Percentiles rank a stretch among this genome's conserved stretches.
Evolutionary conservation across 176 grass and related monocot species (phyloP).

Genomic region (Cenchrus americanus): DNA sequence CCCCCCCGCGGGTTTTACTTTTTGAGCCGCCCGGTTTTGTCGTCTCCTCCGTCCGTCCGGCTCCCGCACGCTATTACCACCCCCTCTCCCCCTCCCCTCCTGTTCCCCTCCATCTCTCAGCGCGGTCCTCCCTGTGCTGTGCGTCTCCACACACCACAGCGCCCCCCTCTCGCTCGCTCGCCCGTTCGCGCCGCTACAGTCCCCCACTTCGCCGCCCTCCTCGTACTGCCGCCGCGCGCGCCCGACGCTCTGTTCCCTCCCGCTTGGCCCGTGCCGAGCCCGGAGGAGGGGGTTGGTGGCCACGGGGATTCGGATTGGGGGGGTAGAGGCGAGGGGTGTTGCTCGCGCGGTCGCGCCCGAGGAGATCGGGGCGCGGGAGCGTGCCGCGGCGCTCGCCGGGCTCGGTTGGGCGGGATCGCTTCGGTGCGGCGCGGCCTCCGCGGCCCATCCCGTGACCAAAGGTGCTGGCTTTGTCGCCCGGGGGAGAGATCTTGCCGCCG

Average conservation of each 20-base stretch:
- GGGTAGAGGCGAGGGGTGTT: background rate
- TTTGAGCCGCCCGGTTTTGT: slow-evolving; percentile 79
- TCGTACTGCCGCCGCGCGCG: background rate
- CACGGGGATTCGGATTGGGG: slow-evolving; percentile 6
- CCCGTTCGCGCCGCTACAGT: background rate
- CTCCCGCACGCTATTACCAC: background rate
- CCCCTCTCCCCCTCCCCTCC: background rate
- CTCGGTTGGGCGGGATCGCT: slow-evolving; percentile 25
- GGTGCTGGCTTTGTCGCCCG: slow-evolving; percentile 11
- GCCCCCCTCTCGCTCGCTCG: background rate
- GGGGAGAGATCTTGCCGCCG: slow-evolving; percentile 28
- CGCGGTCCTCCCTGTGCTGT: background rate
- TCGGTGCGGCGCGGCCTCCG: slow-evolving; percentile 18
- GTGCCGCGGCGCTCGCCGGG: background rate
- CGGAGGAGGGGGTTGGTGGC: slow-evolving; percentile 13
- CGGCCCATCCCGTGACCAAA: slow-evolving; percentile 40
- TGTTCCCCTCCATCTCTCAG: background rate
- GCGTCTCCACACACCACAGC: background rate
- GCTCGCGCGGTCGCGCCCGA: background rate
- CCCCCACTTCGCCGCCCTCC: background rate
- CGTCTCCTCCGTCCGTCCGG: slow-evolving; percentile 68
- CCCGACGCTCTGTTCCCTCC: background rate
- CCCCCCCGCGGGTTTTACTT: slow-evolving; percentile 64
- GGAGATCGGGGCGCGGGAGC: slow-evolving; percentile 35
- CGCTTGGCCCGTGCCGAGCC: background rate